Conservation (phyloP, 306 rosid genomes). For the Ammopiptanthus mongolicus region DNA sequence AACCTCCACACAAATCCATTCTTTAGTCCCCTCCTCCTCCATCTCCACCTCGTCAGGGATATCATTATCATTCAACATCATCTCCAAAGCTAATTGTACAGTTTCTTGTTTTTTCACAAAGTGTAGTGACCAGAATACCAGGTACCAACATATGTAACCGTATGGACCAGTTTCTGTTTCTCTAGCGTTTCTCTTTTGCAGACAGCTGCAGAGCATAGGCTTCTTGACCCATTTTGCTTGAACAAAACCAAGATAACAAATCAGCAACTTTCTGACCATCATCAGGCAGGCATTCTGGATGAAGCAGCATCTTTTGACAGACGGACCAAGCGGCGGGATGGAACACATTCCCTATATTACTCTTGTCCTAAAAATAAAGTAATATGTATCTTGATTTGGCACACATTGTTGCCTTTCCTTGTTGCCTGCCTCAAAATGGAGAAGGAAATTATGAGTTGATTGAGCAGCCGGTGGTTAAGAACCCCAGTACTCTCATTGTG, state of each 20-base stretch:
- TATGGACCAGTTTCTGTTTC: no score
- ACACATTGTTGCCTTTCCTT: slow-evolving; percentile 67
- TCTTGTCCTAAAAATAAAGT: slow-evolving; percentile 52
- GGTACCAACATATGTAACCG: slow-evolving; percentile 26
- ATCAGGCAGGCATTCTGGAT: slow-evolving; percentile 38
- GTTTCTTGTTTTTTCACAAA: slow-evolving; percentile 47
- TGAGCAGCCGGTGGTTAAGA: slow-evolving; percentile 38
- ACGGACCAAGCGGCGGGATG: slow-evolving; percentile 55
- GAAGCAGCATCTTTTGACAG: slow-evolving; percentile 60
- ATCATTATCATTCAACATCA: slow-evolving; percentile 55
- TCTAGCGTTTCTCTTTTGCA: slow-evolving; percentile 42
- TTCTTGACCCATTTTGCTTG: slow-evolving; percentile 45
- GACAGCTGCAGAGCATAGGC: slow-evolving; percentile 48
- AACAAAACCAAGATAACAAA: slow-evolving; percentile 64
- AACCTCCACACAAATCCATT: slow-evolving; percentile 54
- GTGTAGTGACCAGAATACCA: slow-evolving; percentile 39
- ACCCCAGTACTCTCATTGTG: slow-evolving; percentile 37
- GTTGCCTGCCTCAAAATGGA: slow-evolving; percentile 66
- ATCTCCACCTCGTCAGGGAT: slow-evolving; percentile 35
- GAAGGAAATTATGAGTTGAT: slow-evolving; percentile 42
- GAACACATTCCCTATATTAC: slow-evolving; percentile 32
- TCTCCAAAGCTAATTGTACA: slow-evolving; percentile 48
- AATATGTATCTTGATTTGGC: slow-evolving; percentile 54
- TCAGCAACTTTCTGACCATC: slow-evolving; percentile 54
- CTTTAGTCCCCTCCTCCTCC: slow-evolving; percentile 45